Conservation (phyloP, 208 protist genomes). For the Leptomonas seymouri region DNA sequence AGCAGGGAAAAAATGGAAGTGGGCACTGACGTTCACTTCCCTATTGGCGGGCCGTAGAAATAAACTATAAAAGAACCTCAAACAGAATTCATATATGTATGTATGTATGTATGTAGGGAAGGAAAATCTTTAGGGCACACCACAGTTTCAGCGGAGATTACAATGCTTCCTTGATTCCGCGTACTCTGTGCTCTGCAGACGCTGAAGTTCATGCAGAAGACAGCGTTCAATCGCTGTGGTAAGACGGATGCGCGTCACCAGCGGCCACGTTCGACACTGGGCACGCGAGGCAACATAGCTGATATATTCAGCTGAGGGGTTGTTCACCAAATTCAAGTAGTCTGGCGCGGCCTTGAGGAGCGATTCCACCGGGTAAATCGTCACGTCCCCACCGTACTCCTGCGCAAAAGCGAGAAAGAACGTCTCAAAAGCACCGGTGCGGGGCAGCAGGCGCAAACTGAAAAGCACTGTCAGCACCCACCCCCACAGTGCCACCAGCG, state of each 20-base stretch:
- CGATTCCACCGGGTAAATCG: slow-evolving; percentile 66
- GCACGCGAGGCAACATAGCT: slow-evolving; percentile 42
- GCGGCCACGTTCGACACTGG: slow-evolving; percentile 66
- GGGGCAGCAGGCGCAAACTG: slow-evolving; percentile 42
- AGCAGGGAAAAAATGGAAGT: too few relatives aligned
- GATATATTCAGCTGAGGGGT: slow-evolving; percentile 72
- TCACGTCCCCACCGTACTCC: slow-evolving; percentile 65
- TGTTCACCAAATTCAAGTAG: slow-evolving; percentile 67
- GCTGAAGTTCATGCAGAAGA: slow-evolving; percentile 38
- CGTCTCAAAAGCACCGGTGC: slow-evolving; percentile 36
- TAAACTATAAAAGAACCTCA: too few relatives aligned
- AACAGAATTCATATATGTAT: too few relatives aligned
- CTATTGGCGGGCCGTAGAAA: too few relatives aligned
- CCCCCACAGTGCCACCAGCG: slow-evolving; percentile 27
- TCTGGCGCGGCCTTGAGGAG: slow-evolving; percentile 55
- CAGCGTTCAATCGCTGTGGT: slow-evolving; percentile 49
- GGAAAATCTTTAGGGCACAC: too few relatives aligned
- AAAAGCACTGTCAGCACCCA: slow-evolving; percentile 54
- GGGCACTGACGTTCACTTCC: too few relatives aligned
- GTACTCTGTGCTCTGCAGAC: slow-evolving; percentile 16
- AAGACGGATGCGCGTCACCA: slow-evolving; percentile 54
- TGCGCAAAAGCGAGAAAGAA: slow-evolving; percentile 57
- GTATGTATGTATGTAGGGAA: too few relatives aligned
- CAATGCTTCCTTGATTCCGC: not conserved
- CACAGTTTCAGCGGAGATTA: too few relatives aligned